Evolutionary conservation across 2,329 filamentous ascomycete genomes (phyloP), one percentile per base, ranked within the genome.

Genomic region (Fusarium sp.): DNA sequence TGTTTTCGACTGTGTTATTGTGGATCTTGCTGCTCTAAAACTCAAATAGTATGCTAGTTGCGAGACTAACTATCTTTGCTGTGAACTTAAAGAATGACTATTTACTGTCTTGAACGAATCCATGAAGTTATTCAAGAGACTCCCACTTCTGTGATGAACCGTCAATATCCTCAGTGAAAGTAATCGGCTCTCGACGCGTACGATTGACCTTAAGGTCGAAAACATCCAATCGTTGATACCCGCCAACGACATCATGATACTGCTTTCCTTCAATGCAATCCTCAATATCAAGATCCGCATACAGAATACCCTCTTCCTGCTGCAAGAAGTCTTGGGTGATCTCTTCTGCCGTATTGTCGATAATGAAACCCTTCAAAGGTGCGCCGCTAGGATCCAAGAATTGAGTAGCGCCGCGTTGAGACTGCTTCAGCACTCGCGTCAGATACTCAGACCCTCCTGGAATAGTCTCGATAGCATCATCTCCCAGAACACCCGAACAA

Each of bases 201-300:
- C 84, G 75, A 63, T 85, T 77, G 0, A 88, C 82, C 31, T 80
- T 83, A 11, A 88, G 54, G 30, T 85, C 78, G 67, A 88, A 88
- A 2, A 88, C 78, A 71, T 88, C 85, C 5, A 85, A 73, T 4
- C 86, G 76, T 72, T 88, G 86, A 74, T 88, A 88, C 0, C 84
- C 84, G 1, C 85, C 86, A 2, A 84, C 84, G 4, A 86, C 80
- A 74, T 88, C 86, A 62, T 87, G 86, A 63, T 84, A 88, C 71
- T 88, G 86, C 67, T 88, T 88, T 0, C 83, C 83, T 66, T 88
- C 86, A 1, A 88, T 76, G 41, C 84, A 86, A 6, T 82, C 78
- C 1, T 79, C 77, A 7, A 87, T 62, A 69, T 87, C 77, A 62
- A 88, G 60, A 59, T 87, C 84, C 0, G 84, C 84, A 69, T 87